phyloP scores from a whole-genome alignment of 768 basidiomycete genomes.

The Rhizopogon vesiculosus region DNA sequence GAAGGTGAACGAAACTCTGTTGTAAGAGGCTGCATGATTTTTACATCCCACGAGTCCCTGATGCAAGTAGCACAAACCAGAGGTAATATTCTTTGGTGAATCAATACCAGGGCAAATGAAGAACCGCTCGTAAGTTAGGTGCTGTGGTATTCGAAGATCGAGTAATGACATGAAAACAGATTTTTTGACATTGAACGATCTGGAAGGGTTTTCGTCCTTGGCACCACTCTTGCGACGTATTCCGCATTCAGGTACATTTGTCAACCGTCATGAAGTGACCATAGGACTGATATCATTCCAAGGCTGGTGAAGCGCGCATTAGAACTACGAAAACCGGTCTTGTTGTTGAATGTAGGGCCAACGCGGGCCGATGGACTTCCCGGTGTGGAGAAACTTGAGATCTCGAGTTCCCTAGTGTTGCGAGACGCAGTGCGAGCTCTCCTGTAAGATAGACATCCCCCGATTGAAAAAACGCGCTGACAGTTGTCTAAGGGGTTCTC shows the following conservation, averaged over 20 bases:
- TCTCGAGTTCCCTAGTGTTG: slow-evolving; percentile 70
- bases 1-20: slow-evolving; percentile 56
- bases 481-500: slow-evolving; percentile 37
- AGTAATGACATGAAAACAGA: slow-evolving; percentile 28
- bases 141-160: not conserved
- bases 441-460: slow-evolving; percentile 43
- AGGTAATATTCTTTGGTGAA: slow-evolving; percentile 88
- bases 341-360: slow-evolving; percentile 85
- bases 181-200: slow-evolving; percentile 52
- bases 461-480: slow-evolving; percentile 2
- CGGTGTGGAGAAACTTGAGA: slow-evolving; percentile 77
- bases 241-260: slow-evolving; percentile 72
- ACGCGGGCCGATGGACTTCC: slow-evolving; percentile 72
- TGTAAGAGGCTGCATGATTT: slow-evolving; percentile 33
- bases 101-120: slow-evolving; percentile 65
- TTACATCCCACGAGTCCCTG: not conserved
- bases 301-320: slow-evolving; percentile 81
- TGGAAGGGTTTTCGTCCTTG: slow-evolving; percentile 74
- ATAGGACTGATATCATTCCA: slow-evolving; percentile 3
- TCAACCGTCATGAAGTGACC: not conserved
- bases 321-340: slow-evolving; percentile 67
- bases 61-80: slow-evolving; percentile 62
- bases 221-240: slow-evolving; percentile 91
- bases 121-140: slow-evolving; percentile 60
- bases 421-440: slow-evolving; percentile 55